Evolutionary conservation across 108 stramenopile genomes (phyloP).

Genomic region (Aurantiochytrium sp.): DNA sequence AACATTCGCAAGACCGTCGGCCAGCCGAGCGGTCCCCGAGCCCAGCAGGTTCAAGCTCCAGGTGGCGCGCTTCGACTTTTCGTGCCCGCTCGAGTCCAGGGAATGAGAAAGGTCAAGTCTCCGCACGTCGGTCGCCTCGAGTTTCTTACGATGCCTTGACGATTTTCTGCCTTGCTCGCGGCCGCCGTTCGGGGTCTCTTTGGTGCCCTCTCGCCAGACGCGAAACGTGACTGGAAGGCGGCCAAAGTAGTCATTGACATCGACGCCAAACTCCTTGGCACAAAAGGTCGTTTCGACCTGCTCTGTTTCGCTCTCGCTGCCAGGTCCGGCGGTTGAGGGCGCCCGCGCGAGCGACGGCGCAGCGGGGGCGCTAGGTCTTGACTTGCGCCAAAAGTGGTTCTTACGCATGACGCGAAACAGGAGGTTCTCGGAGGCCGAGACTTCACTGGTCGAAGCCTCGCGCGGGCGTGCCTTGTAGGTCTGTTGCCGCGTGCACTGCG

Average conservation of each 20-base stretch:
- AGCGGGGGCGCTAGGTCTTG: not conserved
- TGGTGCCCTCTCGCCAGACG: not conserved
- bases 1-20: too few relatives aligned
- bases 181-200: not conserved
- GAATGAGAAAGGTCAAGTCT: too few relatives aligned
- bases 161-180: not conserved
- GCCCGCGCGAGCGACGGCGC: too few relatives aligned
- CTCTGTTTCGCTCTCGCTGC: not conserved
- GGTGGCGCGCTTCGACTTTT: too few relatives aligned
- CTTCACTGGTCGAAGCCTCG: not conserved
- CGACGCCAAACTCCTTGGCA: not conserved
- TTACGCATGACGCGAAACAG: not conserved
- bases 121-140: too few relatives aligned
- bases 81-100: not conserved
- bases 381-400: not conserved
- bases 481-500: not conserved
- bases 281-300: not conserved
- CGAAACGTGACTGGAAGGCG: conserved; percentile 8
- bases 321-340: too few relatives aligned
- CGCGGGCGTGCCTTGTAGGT: not conserved
- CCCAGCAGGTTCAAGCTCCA: too few relatives aligned
- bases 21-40: too few relatives aligned
- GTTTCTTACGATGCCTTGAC: not conserved
- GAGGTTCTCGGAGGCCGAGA: not conserved
- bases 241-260: conserved; percentile 1